A percentile compares a stretch with the other conserved stretches of the same genome.
Conservation (phyloP, 2,329 filamentous ascomycete genomes). For the Alternaria arborescens region DNA sequence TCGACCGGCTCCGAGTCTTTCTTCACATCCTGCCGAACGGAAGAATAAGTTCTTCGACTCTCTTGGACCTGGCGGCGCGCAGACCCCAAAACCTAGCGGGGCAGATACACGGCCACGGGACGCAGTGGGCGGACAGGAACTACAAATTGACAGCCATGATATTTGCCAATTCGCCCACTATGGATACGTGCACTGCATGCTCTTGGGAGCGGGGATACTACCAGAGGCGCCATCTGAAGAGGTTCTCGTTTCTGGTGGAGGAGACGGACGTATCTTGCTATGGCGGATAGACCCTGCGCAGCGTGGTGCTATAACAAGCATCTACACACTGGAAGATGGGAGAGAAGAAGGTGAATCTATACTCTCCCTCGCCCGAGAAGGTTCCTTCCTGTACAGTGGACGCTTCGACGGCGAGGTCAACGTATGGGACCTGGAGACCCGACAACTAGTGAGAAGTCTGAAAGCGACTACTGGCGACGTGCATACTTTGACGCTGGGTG, state of each 20-base stretch:
- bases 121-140: constrained; percentile 67
- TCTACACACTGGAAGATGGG: constrained; percentile 71
- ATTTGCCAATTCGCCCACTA: constrained; percentile 91
- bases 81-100: constrained; percentile 75
- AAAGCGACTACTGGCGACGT: constrained; percentile 83
- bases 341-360: constrained; percentile 67
- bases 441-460: constrained; percentile 86
- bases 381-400: constrained; percentile 91
- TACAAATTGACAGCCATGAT: constrained; percentile 83
- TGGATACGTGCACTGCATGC: constrained; percentile 97
- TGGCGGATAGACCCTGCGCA: constrained; percentile 76
- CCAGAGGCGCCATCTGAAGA: constrained; percentile 76
- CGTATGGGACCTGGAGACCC: constrained; percentile 95
- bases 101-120: constrained; percentile 58
- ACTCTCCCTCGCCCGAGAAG: constrained; percentile 84
- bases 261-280: constrained; percentile 93
- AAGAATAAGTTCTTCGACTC: constrained; percentile 95
- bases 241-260: constrained; percentile 87
- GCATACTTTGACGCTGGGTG: constrained; percentile 84
- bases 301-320: constrained; percentile 71
- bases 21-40: constrained; percentile 76
- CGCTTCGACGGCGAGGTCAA: constrained; percentile 88
- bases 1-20: constrained; percentile 68
- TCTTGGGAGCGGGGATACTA: constrained; percentile 78
- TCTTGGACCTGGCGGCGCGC: constrained; percentile 80